Base-by-base conservation (phyloP, 2,329 filamentous ascomycete species). In the Stagonosporopsis chrysanthemi region DNA sequence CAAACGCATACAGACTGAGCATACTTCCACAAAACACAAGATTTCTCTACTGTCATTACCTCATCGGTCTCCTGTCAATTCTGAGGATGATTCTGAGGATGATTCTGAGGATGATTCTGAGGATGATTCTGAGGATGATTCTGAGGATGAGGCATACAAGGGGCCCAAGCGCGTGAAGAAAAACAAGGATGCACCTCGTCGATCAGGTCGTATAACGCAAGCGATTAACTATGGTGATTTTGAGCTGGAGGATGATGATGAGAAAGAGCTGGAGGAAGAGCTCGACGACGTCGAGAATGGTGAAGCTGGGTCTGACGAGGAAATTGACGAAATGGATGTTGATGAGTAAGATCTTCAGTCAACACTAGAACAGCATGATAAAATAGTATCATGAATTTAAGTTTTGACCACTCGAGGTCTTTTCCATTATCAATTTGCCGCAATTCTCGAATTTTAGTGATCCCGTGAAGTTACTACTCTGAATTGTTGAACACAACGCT, bases 81-180 rank as follows among this genome's bases (percentile, higher is more conserved):
- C n/a, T n/a, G n/a, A n/a, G n/a, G n/a, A n/a, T n/a, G n/a, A n/a
- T n/a, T n/a, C n/a, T n/a, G n/a, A n/a, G n/a, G n/a, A n/a, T n/a
- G n/a, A n/a, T 12, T 46, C 42, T 14, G 35, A 45, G 1, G 33
- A 36, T 6, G 52, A 52, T 6, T 39, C 42, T 6, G 41, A 56
- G 40, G 29, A 46, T 7, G 35, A 38, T 12, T 46, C 42, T 14
- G 35, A 45, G 1, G 33, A 36, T 6, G 52, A 52, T 6, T 39
- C 42, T 6, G 41, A 56, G 40, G 29, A 46, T 7, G 50, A 51
- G 5, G 22, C 24, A 1, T 61, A 45, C 7, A 49, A 36, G 33
- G 51, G 42, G 3, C 54, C 46, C 1, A 57, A 48, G 15, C 31
- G 46, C 12, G 9, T n/a, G 6, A 50, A 44, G 19, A 51, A 51